phyloP scores from a whole-genome alignment of 345 rosid genomes.

The Camelina sativa region DNA sequence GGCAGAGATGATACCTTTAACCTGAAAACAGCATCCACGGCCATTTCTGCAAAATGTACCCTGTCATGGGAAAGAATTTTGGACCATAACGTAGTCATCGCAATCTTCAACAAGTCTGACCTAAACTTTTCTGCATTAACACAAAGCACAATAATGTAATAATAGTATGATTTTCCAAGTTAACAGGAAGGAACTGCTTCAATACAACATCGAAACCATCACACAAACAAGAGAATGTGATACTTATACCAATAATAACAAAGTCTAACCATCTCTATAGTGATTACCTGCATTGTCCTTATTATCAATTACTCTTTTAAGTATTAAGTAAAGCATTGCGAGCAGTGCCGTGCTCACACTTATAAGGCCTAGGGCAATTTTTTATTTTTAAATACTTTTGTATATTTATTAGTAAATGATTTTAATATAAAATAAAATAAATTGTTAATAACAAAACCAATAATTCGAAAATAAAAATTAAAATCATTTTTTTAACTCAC shows the following conservation, averaged over 20 bases:
- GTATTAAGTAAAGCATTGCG: slow-evolving; percentile 52
- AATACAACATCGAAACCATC: not conserved
- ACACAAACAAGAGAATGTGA: not conserved
- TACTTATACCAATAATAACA: slow-evolving; percentile 3
- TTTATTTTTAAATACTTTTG: too few species aligned
- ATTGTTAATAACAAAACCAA: too few species aligned
- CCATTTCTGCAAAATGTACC: slow-evolving; percentile 84
- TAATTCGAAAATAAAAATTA: too few species aligned
- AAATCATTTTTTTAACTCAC: too few species aligned
- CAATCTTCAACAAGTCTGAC: slow-evolving; percentile 87
- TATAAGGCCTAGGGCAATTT: too few species aligned
- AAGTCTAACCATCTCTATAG: not conserved
- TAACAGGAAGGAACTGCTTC: not conserved
- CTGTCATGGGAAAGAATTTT: slow-evolving; percentile 94
- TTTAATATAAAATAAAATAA: too few species aligned
- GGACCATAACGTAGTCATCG: slow-evolving; percentile 91
- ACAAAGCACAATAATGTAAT: slow-evolving; percentile 15
- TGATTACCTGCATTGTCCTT: slow-evolving; percentile 76
- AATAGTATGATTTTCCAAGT: not conserved
- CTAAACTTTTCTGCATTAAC: slow-evolving; percentile 76
- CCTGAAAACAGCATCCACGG: slow-evolving; percentile 95
- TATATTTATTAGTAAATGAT: too few species aligned
- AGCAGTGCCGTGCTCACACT: too few species aligned
- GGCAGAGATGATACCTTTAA: slow-evolving; percentile 58
- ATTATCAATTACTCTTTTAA: slow-evolving; percentile 66